Base-by-base conservation (phyloP, 2,329 filamentous ascomycete genomes). In the Phialocephala sp. region DNA sequence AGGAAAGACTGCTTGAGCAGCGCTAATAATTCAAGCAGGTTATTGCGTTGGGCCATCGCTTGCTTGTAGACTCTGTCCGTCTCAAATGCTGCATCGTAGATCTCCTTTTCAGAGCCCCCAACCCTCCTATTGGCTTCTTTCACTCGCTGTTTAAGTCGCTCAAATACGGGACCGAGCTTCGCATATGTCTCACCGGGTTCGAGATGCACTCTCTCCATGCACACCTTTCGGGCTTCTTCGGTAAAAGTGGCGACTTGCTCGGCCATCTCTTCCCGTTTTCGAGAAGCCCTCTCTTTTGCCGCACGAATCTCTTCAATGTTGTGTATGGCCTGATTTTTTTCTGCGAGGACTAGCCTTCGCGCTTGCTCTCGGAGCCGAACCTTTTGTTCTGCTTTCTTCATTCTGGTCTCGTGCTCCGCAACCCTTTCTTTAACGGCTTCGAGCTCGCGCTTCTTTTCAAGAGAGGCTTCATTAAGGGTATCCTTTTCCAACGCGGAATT, bases 31-130 rank as follows among this genome's bases (percentile, higher is more conserved):
- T 77, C 73, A 20, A 75, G 72, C 57, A 85, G 80, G 27, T 81
- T 82, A 60, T 80, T 75, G 68, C 83, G 80, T 55, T 82, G 77
- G 12, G 77, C 77, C 59, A 76, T 77, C 8, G 82, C 82, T 22
- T 80, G 76, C 1, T 83, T 76, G 57, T 80, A 80, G 1, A 75
- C 70, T 24, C 75, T 70, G 68, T 79, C 78, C 3, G 81, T 78
- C 59, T 78, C 76, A 4, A 76, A 72, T 41, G 81, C 83, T 47
- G 77, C 79, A 24, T 77, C 73, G 35, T 84, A 83, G 58, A 93
- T 89, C 71, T 92, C 80, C 67, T 90, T 81, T 60, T 91, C 87
- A 22, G 85, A 82, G 60, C 85, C 89, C 27, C 91, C 90, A 55
- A 88, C 78, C 72, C 83, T 81, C 59, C 80, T 32, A 79, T 64